phyloP scores from a whole-genome alignment of 2,329 filamentous ascomycete species.

The Pseudogymnoascus sp. region DNA sequence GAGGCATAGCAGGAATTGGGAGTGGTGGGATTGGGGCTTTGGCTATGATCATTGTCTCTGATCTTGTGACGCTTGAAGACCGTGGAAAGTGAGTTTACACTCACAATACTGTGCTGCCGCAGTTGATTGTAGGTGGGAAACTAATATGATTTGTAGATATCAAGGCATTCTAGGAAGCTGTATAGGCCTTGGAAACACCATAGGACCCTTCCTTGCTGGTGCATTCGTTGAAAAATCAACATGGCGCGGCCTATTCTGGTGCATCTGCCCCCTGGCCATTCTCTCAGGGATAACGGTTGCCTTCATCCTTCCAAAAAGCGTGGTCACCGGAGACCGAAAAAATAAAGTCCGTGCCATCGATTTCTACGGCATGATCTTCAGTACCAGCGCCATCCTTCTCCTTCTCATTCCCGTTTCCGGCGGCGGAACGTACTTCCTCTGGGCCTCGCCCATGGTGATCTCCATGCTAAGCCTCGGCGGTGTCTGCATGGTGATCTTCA shows the following conservation, averaged over 20 bases:
- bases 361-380: slow-evolving; percentile 46
- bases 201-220: slow-evolving; percentile 38
- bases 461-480: slow-evolving; percentile 46
- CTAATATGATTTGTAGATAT: slow-evolving; percentile 21
- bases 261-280: slow-evolving; percentile 43
- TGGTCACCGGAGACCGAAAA: slow-evolving; percentile 37
- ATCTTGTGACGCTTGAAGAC: slow-evolving; percentile 50
- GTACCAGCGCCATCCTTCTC: slow-evolving; percentile 48
- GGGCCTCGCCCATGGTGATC: slow-evolving; percentile 49
- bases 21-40: slow-evolving; percentile 52
- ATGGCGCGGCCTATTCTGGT: slow-evolving; percentile 39
- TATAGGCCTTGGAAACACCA: slow-evolving; percentile 34
- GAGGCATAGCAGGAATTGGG: slow-evolving; percentile 52
- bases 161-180: slow-evolving; percentile 36
- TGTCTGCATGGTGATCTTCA: slow-evolving; percentile 38
- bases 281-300: slow-evolving; percentile 37
- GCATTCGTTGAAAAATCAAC: slow-evolving; percentile 31
- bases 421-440: slow-evolving; percentile 48
- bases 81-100: slow-evolving; percentile 40
- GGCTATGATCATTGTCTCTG: slow-evolving; percentile 53
- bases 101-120: not conserved
- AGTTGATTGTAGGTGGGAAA: not conserved
- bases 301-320: slow-evolving; percentile 44
- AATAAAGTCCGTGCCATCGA: slow-evolving; percentile 49
- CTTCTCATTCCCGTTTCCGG: slow-evolving; percentile 56